Conservation (phyloP, 2,329 filamentous ascomycete genomes). For the Elsinoe fawcettii region DNA sequence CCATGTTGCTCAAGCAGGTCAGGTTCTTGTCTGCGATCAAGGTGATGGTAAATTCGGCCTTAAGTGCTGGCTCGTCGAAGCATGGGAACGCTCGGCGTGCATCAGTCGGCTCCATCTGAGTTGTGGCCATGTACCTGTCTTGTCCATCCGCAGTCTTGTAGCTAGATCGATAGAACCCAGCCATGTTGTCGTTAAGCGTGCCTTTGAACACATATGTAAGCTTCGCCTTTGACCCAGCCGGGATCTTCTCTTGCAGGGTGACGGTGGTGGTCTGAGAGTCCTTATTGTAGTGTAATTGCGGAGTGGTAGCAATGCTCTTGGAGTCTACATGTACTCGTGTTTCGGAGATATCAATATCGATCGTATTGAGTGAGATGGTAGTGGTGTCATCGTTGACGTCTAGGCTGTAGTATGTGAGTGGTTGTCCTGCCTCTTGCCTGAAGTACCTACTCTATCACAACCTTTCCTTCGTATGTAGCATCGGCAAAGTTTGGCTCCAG, state of each 20-base stretch:
- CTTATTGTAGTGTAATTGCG: conserved; percentile 65
- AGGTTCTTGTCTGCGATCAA: conserved; percentile 82
- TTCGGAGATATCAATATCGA: conserved; percentile 75
- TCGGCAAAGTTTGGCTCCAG: conserved; percentile 85
- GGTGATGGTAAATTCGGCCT: conserved; percentile 86
- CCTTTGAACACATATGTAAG: conserved; percentile 73
- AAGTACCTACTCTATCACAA: conserved; percentile 64
- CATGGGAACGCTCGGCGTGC: conserved; percentile 88
- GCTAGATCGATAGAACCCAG: conserved; percentile 91
- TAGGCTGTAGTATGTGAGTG: conserved; percentile 41
- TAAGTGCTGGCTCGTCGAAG: conserved; percentile 91
- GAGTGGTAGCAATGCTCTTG: conserved; percentile 51
- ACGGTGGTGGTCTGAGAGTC: conserved; percentile 75
- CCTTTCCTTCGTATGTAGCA: conserved; percentile 77
- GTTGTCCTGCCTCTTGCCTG: not conserved
- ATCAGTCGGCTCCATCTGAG: conserved; percentile 95
- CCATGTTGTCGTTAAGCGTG: conserved; percentile 86
- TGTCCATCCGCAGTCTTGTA: conserved; percentile 77
- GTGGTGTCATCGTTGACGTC: conserved; percentile 78
- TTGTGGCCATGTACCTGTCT: conserved; percentile 75
- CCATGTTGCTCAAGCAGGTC: conserved; percentile 96
- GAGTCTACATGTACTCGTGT: conserved; percentile 60
- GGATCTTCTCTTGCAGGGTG: conserved; percentile 64
- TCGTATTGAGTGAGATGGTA: conserved; percentile 78
- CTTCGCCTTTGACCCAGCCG: conserved; percentile 68